These are phyloP conservation scores for Phyllosticta paracitricarpa DNA, from an alignment of 2,329 filamentous ascomycete species.

Conservation along the genomic window DNA sequence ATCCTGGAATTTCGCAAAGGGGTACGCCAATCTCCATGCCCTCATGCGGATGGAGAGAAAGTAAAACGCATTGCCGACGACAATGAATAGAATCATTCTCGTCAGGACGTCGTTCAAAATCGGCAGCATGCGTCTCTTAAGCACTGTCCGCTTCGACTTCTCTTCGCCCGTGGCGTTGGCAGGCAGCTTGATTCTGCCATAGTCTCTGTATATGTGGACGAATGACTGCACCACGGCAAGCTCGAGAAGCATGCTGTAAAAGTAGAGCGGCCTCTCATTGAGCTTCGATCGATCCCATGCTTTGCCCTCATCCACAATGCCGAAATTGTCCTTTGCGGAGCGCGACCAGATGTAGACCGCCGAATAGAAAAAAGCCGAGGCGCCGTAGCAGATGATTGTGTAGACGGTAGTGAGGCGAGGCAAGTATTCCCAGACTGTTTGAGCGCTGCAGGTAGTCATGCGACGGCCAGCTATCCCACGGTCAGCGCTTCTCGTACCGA, in stretches of 20 bases:
- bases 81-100: slow-evolving; percentile 50
- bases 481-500: neutral
- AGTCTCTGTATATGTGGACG: slow-evolving; percentile 61
- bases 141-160: neutral
- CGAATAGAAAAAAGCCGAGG: slow-evolving; percentile 71
- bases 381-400: slow-evolving; percentile 64
- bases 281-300: slow-evolving; percentile 59
- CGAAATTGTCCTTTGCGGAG: slow-evolving; percentile 50
- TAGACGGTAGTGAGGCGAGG: slow-evolving; percentile 53
- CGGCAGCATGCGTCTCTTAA: slow-evolving; percentile 1
- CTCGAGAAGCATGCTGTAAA: slow-evolving; percentile 59
- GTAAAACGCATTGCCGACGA: slow-evolving; percentile 19
- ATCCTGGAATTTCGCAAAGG: neutral
- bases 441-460: slow-evolving; percentile 58
- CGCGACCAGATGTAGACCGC: slow-evolving; percentile 71
- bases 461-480: slow-evolving; percentile 31
- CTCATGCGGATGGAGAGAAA: slow-evolving; percentile 20
- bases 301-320: slow-evolving; percentile 61
- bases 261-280: slow-evolving; percentile 79
- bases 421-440: slow-evolving; percentile 51
- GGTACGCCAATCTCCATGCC: slow-evolving; percentile 47
- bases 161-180: neutral
- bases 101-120: slow-evolving; percentile 32
- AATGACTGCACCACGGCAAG: slow-evolving; percentile 61
- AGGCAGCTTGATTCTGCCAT: slow-evolving; percentile 54